Conservation (phyloP, 331 rosid species). For the Spiraea crenata region DNA sequence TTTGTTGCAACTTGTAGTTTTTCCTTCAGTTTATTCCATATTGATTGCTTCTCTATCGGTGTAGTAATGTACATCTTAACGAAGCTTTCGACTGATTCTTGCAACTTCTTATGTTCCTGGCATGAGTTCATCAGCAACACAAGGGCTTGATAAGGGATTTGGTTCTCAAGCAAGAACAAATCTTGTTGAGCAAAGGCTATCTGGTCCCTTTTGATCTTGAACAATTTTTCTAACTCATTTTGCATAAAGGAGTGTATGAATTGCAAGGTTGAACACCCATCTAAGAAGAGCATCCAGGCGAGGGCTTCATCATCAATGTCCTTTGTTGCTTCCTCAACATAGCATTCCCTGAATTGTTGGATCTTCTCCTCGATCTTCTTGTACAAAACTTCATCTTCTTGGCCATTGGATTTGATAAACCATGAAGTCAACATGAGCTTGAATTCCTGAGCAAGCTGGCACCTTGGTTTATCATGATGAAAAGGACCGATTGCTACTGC, state of each 20-base stretch:
- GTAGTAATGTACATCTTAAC: background rate
- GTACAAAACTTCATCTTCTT: background rate
- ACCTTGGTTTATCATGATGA: conserved; percentile 1
- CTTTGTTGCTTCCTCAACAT: background rate
- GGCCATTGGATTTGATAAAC: background rate
- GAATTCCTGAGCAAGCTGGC: background rate
- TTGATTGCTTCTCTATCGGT: background rate
- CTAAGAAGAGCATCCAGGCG: conserved; percentile 15
- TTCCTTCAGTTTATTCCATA: background rate
- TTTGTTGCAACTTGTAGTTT: background rate
- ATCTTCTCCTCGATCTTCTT: background rate
- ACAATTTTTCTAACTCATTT: background rate
- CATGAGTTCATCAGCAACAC: conserved; percentile 1
- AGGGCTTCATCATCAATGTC: background rate
- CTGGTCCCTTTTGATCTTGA: background rate
- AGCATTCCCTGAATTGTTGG: background rate
- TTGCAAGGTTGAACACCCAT: conserved; percentile 21
- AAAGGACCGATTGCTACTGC: conserved; percentile 15
- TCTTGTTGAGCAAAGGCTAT: conserved; percentile 1
- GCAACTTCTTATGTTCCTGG: no score
- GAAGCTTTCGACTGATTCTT: accelerated
- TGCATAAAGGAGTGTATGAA: background rate
- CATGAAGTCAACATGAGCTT: background rate
- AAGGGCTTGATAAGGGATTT: conserved; percentile 16
- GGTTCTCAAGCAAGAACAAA: conserved; percentile 27